Evolutionary conservation across 1,284 basidiomycete species (phyloP).

Genomic region (Ustilago crameri): DNA sequence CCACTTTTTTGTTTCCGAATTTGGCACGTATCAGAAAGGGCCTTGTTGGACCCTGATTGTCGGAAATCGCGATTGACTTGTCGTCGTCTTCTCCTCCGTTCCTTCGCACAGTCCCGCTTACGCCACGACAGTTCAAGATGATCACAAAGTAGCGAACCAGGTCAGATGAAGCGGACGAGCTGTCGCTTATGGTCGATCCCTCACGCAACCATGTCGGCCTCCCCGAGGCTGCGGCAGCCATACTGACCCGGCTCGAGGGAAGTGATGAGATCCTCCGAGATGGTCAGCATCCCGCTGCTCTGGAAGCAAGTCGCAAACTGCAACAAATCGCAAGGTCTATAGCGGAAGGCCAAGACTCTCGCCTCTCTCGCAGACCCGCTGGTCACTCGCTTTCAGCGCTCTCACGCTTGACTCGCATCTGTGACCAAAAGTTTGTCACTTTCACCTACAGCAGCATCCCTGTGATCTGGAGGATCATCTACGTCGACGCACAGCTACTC

Average conservation of each 20-base stretch:
- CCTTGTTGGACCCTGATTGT: no score
- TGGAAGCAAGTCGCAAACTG: constrained; percentile 7
- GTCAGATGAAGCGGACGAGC: no score
- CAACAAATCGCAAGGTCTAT: not conserved
- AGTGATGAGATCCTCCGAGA: not conserved
- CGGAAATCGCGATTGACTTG: no score
- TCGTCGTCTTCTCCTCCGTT: no score
- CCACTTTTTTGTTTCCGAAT: no score
- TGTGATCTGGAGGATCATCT: constrained; percentile 69
- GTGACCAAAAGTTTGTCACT: constrained; percentile 69
- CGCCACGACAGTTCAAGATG: no score
- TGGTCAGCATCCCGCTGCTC: not conserved
- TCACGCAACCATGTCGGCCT: not conserved
- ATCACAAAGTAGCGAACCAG: no score
- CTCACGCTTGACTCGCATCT: constrained; percentile 66
- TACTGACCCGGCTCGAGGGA: constrained; percentile 9
- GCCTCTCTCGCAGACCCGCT: not conserved
- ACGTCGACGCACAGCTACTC: constrained; percentile 68
- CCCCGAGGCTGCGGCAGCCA: not conserved
- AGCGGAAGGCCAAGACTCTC: not conserved
- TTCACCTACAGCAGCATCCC: constrained; percentile 69
- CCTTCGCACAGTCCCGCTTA: no score
- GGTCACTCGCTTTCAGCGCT: constrained; percentile 5
- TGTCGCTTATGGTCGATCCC: not conserved
- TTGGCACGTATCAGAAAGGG: no score